Evolutionary conservation across 495 filamentous ascomycete species (phyloP).

Genomic region (Penicillium fimorum): DNA sequence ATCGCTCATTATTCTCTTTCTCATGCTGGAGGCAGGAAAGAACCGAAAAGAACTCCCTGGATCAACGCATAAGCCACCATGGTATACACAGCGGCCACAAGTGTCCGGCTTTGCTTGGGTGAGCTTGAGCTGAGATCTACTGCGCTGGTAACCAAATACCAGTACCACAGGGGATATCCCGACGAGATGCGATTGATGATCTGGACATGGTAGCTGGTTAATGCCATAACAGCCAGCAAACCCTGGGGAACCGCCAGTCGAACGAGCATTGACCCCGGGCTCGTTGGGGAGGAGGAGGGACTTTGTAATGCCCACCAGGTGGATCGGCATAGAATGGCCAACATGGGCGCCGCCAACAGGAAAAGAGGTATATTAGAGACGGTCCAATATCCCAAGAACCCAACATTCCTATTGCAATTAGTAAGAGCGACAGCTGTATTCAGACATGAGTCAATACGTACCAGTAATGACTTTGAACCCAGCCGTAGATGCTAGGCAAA

Average conservation of each 20-base stretch:
- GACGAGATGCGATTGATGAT: slow-evolving; percentile 89
- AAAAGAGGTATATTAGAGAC: slow-evolving; percentile 85
- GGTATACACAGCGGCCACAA: slow-evolving; percentile 51
- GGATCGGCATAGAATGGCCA: slow-evolving; percentile 65
- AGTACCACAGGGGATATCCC: slow-evolving; percentile 87
- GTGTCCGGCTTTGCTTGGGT: slow-evolving; percentile 21
- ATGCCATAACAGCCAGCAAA: slow-evolving; percentile 64
- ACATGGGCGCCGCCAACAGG: slow-evolving; percentile 74
- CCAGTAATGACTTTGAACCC: slow-evolving; percentile 90
- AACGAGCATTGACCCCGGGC: slow-evolving; percentile 51
- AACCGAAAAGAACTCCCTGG: slow-evolving; percentile 80
- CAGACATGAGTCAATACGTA: slow-evolving; percentile 39
- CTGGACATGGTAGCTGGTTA: slow-evolving; percentile 85
- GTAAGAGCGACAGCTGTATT: neutral
- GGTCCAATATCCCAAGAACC: slow-evolving; percentile 90
- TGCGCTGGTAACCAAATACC: slow-evolving; percentile 60
- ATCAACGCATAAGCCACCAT: slow-evolving; percentile 81
- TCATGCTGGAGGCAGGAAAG: slow-evolving; percentile 89
- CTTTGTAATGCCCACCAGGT: slow-evolving; percentile 48
- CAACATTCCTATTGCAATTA: slow-evolving; percentile 64
- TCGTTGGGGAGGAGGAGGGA: slow-evolving; percentile 22
- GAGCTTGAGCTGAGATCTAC: slow-evolving; percentile 22
- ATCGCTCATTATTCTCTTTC: slow-evolving; percentile 1
- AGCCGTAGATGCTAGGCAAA: slow-evolving; percentile 84
- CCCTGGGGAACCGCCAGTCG: slow-evolving; percentile 66